phyloP scores from a whole-genome alignment of 1,284 basidiomycete species.

The Ustanciosporium gigantosporum region DNA sequence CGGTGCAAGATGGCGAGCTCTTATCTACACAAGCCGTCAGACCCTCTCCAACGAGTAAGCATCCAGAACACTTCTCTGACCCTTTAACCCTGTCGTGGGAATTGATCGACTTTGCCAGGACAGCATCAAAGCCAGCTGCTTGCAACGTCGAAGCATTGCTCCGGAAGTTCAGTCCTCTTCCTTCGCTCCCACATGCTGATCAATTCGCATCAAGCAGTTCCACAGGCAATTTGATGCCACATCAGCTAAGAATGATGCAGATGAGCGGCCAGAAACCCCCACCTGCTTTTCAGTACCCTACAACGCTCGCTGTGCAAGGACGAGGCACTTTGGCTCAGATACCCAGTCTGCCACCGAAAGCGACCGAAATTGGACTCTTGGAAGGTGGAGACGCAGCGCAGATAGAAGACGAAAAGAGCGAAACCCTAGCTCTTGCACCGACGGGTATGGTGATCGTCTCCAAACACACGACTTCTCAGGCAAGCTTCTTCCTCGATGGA shows the following conservation, averaged over 20 bases:
- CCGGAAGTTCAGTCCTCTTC: slow-evolving; percentile 14
- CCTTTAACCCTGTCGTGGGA: slow-evolving; percentile 10
- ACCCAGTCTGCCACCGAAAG: slow-evolving; percentile 6
- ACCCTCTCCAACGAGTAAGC: too few relatives aligned
- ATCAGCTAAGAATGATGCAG: slow-evolving; percentile 40
- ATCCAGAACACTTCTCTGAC: not conserved
- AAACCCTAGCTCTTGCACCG: slow-evolving; percentile 1
- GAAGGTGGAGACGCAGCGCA: slow-evolving; percentile 8
- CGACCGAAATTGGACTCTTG: slow-evolving; percentile 13
- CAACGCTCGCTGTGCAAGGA: slow-evolving; percentile 17
- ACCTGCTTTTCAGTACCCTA: slow-evolving; percentile 15
- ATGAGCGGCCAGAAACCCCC: slow-evolving; percentile 34
- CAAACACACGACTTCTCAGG: not conserved
- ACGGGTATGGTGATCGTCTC: slow-evolving; percentile 14
- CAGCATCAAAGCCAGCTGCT: not conserved
- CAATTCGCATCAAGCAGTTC: slow-evolving; percentile 12
- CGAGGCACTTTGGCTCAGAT: slow-evolving; percentile 11
- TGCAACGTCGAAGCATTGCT: slow-evolving; percentile 13
- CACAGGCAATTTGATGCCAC: slow-evolving; percentile 27
- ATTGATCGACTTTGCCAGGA: slow-evolving; percentile 10
- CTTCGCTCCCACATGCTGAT: slow-evolving; percentile 15
- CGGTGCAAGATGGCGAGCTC: slow-evolving; percentile 31
- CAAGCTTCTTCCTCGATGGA: slow-evolving; percentile 20
- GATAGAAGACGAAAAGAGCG: not conserved
- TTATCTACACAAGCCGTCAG: slow-evolving; percentile 31